Evolutionary conservation across 2,329 filamentous ascomycete genomes (phyloP).

Genomic region (Neodidymelliopsis sp.): DNA sequence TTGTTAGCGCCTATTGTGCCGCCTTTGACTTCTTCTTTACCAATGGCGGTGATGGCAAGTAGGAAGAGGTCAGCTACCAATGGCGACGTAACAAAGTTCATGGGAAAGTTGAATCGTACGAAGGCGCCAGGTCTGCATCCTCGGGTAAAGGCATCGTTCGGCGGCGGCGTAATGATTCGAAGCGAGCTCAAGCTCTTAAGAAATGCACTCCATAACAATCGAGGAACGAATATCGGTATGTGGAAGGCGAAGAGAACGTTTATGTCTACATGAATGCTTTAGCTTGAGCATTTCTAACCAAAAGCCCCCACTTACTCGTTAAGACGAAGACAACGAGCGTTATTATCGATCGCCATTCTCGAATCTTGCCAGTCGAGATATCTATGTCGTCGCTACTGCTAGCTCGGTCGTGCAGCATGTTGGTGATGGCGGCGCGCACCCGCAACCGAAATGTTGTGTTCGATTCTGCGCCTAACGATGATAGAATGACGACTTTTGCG

Average conservation of each 20-base stretch:
- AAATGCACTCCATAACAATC: constrained; percentile 55
- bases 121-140: constrained; percentile 51
- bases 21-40: constrained; percentile 70
- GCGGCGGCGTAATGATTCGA: constrained; percentile 62
- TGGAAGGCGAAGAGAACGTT: constrained; percentile 74
- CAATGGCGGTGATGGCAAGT: constrained; percentile 73
- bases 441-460: not conserved
- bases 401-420: constrained; percentile 2
- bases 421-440: not conserved
- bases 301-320: constrained; percentile 65
- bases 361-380: constrained; percentile 61
- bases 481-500: not conserved
- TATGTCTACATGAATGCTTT: constrained; percentile 60
- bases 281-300: not conserved
- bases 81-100: constrained; percentile 76
- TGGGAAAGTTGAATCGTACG: constrained; percentile 64
- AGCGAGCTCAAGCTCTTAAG: constrained; percentile 54
- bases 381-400: constrained; percentile 3
- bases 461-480: not conserved
- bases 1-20: constrained; percentile 71
- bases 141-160: constrained; percentile 22
- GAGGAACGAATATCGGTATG: constrained; percentile 68
- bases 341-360: constrained; percentile 72
- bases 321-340: constrained; percentile 73
- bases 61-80: constrained; percentile 75